Evolutionary conservation across 805 yeast genomes (phyloP), one percentile per base, ranked within the genome.

Genomic region (Candida mattraensis): DNA sequence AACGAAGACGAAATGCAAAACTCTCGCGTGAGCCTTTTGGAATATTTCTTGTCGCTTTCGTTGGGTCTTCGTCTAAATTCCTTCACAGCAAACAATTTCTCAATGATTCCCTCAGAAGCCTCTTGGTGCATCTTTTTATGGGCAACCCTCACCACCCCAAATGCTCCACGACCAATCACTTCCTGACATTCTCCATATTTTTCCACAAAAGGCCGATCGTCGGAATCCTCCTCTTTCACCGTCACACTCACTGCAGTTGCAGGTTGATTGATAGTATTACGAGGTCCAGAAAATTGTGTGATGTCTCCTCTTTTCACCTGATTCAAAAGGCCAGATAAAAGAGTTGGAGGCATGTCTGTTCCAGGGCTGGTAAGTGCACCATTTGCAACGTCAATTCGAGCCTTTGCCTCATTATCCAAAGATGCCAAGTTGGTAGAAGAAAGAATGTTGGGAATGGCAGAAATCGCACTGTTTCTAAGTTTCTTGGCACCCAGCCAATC

Each of bases 151-250:
- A 91, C 98, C 29, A 87, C 87, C 13, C 99, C 99, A 66, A 85
- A 91, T 0, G 96, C 80, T 14, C 98, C 98, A 33, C 85, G 75
- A 17, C 99, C 99, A 45, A 93, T 76, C 30, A 89, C 86, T 58
- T 91, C 98, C 61, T 87, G 96, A 59, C 98, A 91, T 34, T 84
- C 74, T 27, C 99, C 99, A 59, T 91, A 91, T 57, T 89, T 85
- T 50, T 88, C 89, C 7, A 79, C 83, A 58, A 91, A 83, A 7
- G 89, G 77, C 30, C 78, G 54, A 22, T 66, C 53, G 51, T 70
- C 76, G 37, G 56, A 56, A 37, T 48, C 45, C 8, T 40, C 40
- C 9, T 33, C 28, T 18, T 23, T 37, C 30, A 38, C 42, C 6
- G 44, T 33, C 32, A 51, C 51, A 39, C 53, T 50, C 16, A 44